phyloP scores from a whole-genome alignment of 768 basidiomycete species.

The Leucogyrophana mollusca region DNA sequence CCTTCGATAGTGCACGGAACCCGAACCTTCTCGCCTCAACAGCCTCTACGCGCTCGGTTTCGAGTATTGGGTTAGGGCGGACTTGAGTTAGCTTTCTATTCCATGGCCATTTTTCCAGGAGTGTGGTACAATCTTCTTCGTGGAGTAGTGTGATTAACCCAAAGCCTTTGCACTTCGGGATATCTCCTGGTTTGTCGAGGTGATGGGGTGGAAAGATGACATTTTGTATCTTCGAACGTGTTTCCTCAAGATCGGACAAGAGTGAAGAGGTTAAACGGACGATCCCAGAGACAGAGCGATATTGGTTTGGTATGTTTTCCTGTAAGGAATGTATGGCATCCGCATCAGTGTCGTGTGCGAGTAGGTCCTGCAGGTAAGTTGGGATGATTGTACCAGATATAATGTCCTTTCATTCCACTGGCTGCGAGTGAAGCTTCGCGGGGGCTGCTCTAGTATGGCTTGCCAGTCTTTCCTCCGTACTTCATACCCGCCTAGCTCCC shows the following conservation, averaged over 20 bases:
- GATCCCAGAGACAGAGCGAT: constrained; percentile 51
- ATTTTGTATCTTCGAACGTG: constrained; percentile 38
- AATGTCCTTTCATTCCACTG: constrained; percentile 66
- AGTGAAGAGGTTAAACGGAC: constrained; percentile 43
- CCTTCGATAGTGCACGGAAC: constrained; percentile 55
- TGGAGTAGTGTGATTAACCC: constrained; percentile 61
- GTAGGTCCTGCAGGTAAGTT: background rate
- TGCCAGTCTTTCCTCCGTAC: constrained; percentile 54
- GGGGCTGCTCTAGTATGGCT: constrained; percentile 15
- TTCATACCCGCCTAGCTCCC: constrained; percentile 59
- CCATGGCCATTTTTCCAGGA: constrained; percentile 68
- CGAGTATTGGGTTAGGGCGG: background rate
- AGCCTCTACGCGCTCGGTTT: constrained; percentile 6
- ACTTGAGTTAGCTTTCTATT: constrained; percentile 14
- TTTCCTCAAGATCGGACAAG: constrained; percentile 12
- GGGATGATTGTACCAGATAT: constrained; percentile 56
- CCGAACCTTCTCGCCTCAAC: constrained; percentile 57
- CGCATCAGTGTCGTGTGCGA: constrained; percentile 2
- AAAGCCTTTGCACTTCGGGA: constrained; percentile 70
- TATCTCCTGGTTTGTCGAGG: constrained; percentile 52
- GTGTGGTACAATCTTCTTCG: constrained; percentile 34
- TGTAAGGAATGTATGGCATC: constrained; percentile 28
- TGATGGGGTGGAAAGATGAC: constrained; percentile 63
- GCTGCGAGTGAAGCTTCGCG: constrained; percentile 29
- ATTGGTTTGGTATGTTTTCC: constrained; percentile 68